Conservation (phyloP, 2,329 filamentous ascomycete species). For the Pseudogymnoascus sp. region DNA sequence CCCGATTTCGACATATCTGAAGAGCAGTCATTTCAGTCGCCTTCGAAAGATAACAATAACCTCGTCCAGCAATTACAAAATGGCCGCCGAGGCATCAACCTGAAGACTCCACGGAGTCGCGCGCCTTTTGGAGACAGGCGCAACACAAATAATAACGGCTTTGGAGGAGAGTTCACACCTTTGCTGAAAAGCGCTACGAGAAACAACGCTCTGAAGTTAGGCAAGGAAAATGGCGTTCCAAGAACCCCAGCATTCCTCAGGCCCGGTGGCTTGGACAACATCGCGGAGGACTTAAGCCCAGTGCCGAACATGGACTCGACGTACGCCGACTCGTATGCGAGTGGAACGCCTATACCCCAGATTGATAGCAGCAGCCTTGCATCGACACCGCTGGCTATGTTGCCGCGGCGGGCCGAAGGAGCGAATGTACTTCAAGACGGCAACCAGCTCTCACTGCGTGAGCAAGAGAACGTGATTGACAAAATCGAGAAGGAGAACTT, state of each 20-base stretch:
- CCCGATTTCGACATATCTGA: constrained; percentile 78
- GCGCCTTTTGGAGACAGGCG: constrained; percentile 64
- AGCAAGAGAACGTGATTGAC: constrained; percentile 93
- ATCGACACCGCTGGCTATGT: constrained; percentile 71
- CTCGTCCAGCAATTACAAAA: constrained; percentile 70
- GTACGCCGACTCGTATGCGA: constrained; percentile 54
- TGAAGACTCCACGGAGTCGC: constrained; percentile 67
- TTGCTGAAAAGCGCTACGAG: constrained; percentile 74
- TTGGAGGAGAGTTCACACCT: constrained; percentile 82
- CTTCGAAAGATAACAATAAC: constrained; percentile 67
- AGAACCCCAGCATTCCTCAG: constrained; percentile 65
- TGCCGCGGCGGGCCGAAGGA: constrained; percentile 56
- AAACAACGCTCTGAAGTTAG: constrained; percentile 62
- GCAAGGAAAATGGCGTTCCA: constrained; percentile 55
- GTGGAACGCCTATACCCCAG: constrained; percentile 69
- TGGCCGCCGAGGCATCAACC: constrained; percentile 49
- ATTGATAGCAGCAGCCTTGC: constrained; percentile 72
- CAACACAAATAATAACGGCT: constrained; percentile 57
- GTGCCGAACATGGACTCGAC: constrained; percentile 70
- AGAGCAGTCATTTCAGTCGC: constrained; percentile 80
- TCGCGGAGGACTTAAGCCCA: constrained; percentile 67
- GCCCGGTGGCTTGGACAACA: constrained; percentile 52
- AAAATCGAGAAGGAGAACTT: constrained; percentile 99
- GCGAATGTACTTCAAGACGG: constrained; percentile 73
- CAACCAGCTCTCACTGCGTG: constrained; percentile 83